Evolutionary conservation across 805 yeast species (phyloP).

Genomic region (Tetrapisispora phaffii): DNA sequence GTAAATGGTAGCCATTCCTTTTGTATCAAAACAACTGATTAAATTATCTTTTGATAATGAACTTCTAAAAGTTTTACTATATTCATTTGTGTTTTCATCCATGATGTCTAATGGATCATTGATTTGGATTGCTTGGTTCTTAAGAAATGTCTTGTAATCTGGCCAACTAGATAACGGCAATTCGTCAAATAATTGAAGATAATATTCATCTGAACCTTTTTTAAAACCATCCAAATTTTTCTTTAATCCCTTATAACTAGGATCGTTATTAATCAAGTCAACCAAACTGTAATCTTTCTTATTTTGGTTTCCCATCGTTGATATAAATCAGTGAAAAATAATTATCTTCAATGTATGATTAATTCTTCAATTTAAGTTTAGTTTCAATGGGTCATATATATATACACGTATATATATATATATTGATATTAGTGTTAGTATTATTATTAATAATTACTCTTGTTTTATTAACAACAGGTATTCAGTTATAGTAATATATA

Average conservation of each 20-base stretch:
- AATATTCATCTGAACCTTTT: slow-evolving; percentile 22
- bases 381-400: no score
- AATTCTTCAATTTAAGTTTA: no score
- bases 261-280: slow-evolving; percentile 19
- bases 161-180: slow-evolving; percentile 21
- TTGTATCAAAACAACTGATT: slow-evolving; percentile 34
- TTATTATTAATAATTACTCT: no score
- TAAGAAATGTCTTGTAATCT: slow-evolving; percentile 15
- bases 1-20: slow-evolving; percentile 34
- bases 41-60: slow-evolving; percentile 26
- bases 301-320: neutral
- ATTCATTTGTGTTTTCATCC: slow-evolving; percentile 28
- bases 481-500: no score
- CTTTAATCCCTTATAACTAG: slow-evolving; percentile 13
- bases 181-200: slow-evolving; percentile 13
- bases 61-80: slow-evolving; percentile 45
- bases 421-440: no score
- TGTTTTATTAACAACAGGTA: no score
- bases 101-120: slow-evolving; percentile 11
- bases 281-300: slow-evolving; percentile 12
- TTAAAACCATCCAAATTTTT: slow-evolving; percentile 11
- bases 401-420: no score
- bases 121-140: slow-evolving; percentile 29
- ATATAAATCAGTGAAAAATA: no score
- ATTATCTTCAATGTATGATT: no score